These are phyloP conservation scores for Austroboletus festivus DNA, from an alignment of 768 basidiomycete species.

Conservation along the genomic window DNA sequence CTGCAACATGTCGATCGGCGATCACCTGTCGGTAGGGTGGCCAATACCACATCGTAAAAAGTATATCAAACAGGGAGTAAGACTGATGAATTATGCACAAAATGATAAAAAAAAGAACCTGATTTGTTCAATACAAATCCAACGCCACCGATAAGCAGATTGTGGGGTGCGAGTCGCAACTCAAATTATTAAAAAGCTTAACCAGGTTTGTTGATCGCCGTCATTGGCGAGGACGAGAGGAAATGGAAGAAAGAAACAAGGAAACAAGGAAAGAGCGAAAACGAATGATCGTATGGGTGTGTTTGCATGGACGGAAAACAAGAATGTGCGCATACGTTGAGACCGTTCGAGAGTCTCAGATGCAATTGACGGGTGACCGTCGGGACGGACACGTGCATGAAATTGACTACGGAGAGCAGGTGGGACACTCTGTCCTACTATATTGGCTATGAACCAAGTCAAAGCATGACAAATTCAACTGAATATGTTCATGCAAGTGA, in stretches of 20 bases:
- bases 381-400: conserved; percentile 5
- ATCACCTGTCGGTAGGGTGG: neutral
- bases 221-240: neutral
- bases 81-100: too few relatives aligned
- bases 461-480: conserved; percentile 32
- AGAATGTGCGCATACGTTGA: too few relatives aligned
- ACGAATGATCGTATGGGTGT: neutral
- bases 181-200: conserved; percentile 28
- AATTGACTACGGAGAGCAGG: conserved; percentile 11
- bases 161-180: conserved; percentile 17
- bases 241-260: neutral
- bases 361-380: too few relatives aligned
- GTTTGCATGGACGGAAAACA: too few relatives aligned
- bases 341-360: neutral
- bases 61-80: too few relatives aligned
- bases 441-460: conserved; percentile 60
- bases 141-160: too few relatives aligned
- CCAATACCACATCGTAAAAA: too few relatives aligned
- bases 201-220: conserved; percentile 4
- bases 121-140: too few relatives aligned
- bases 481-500: conserved; percentile 29
- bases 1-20: neutral
- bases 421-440: conserved; percentile 45
- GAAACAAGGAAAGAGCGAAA: neutral
- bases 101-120: too few relatives aligned